These are phyloP conservation scores for Syzygium jambos DNA, from an alignment of 345 rosid species.

Conservation along the genomic window DNA sequence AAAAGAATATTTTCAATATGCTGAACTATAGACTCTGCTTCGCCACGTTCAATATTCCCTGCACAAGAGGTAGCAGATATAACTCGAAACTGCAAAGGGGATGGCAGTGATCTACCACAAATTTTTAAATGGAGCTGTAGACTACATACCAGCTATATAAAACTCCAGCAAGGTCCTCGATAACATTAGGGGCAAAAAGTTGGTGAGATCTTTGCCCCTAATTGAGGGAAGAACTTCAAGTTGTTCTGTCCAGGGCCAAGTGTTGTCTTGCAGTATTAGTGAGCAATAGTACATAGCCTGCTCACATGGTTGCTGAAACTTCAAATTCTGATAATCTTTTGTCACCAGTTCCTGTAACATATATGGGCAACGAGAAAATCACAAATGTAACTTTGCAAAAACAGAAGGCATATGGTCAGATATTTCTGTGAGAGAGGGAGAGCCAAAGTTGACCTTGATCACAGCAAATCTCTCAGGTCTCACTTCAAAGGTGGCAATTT, in stretches of 20 bases:
- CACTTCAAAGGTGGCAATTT: constrained; percentile 72
- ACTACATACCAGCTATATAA: constrained; percentile 55
- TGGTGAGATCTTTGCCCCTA: constrained; percentile 53
- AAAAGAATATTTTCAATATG: constrained; percentile 56
- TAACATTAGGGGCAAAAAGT: constrained; percentile 60
- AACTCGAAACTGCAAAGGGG: neutral
- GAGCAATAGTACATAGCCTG: constrained; percentile 75
- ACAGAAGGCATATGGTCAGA: neutral
- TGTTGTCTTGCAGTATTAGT: constrained; percentile 48
- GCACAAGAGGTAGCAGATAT: neutral
- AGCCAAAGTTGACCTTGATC: constrained; percentile 55
- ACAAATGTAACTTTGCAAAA: neutral
- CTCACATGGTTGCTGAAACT: constrained; percentile 72
- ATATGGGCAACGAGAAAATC: neutral
- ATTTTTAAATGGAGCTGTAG: neutral
- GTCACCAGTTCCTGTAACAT: constrained; percentile 54
- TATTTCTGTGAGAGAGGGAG: neutral
- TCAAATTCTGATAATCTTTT: constrained; percentile 64
- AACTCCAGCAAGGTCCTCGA: constrained; percentile 74
- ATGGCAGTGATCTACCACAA: neutral
- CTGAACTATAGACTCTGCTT: constrained; percentile 60
- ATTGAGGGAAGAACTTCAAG: constrained; percentile 57
- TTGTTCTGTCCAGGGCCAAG: constrained; percentile 72
- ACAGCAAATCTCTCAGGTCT: constrained; percentile 72
- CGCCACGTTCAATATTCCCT: constrained; percentile 71